Base-by-base conservation (phyloP, 1,284 basidiomycete species). In the Apiotrichum veenhuisii region DNA sequence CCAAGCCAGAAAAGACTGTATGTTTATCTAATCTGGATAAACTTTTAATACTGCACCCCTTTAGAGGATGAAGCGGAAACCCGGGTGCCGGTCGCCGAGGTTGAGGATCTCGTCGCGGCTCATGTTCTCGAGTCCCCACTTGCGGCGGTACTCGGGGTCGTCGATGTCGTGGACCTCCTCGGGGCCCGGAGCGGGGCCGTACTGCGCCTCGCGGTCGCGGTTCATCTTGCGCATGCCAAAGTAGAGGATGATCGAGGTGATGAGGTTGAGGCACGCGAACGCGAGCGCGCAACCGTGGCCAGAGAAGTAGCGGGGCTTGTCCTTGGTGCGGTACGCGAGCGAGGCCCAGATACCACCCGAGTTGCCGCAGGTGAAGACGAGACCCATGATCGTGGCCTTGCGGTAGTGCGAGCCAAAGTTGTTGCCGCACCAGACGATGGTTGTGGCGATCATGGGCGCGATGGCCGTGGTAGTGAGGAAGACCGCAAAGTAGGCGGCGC, bases 141-240 rank as follows among this genome's bases (percentile, higher is more conserved):
- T 60, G 33, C 64, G 58, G 45, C 72, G 64, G 34, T 71, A 72
- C 56, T 74, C 77, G 23, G 69, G 65, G 41, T 62, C 58, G 38
- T 74, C 71, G 53, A 64, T 57, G 33, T 72, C 69, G 42, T 66
- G 87, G 51, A 88, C 76, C 76, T 93, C 88, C 68, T 93, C 89
- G n/a, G 53, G 55, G 4, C 54, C 58, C 4, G 70, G 68, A 1
- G 70, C 61, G 0, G 67, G 62, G 5, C 78, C 79, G 60, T 72
- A 78, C 25, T 65, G 30, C 20, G 44, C 59, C 51, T 78, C 75
- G 45, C 78, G 69, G 5, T 72, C 64, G 4, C 50, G 60, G 69
- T 80, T 80, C 64, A 77, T 77, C 15, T 66, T 54, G 30, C 62
- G 57, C 30, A 75, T 55, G 22, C 71, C 69, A 58, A 73, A 58